Evolutionary conservation across 1,284 basidiomycete species (phyloP), one percentile per base, ranked within the genome.

Genomic region (Anthracocystis walkeri): DNA sequence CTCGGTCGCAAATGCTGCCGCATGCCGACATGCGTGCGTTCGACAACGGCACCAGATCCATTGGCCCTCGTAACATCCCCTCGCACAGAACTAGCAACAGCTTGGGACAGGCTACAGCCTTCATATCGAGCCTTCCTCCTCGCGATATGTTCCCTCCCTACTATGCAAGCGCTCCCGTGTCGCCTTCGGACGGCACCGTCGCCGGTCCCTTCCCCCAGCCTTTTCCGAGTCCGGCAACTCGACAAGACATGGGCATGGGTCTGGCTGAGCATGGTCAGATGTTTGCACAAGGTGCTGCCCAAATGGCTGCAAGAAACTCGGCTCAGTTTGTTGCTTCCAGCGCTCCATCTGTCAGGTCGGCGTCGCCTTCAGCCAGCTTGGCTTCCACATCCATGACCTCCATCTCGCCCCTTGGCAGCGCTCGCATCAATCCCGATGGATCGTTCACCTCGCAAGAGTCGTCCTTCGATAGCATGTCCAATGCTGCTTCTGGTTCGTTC

Each of bases 381-480:
- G 65, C 68, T 12, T 75, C 72, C 6, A 75, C 72, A 16, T 75
- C 72, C n/a, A 61, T 70, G 56, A 64, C 67, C n/a, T 75, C 73
- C 12, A 70, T 75, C 54, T 75, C 73, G 25, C 73, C 73, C 6
- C 45, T 75, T 10, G 74, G 68, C 16, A 72, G 62, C 33, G 58
- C 46, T 38, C 68, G 74, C 21, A 31, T 68, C 31, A 66, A 76
- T 7, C 50, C 68, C 18, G 74, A 76, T n/a, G 65, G 68, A 21
- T 76, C 74, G 0, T 76, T 76, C 51, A 67, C 68, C 16, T 76
- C 74, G 51, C 73, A 75, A 21, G 74, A 76, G 41, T 56, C 64
- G 1, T 76, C 74, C 4, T 72, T 67, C 60, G 74, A 76, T n/a
- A 76, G 74, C 40, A 25, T 71, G 27, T 72, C 74, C 7, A 76